Conservation (phyloP, 1,139 yeast species). For the Kodamaea fungicola region DNA sequence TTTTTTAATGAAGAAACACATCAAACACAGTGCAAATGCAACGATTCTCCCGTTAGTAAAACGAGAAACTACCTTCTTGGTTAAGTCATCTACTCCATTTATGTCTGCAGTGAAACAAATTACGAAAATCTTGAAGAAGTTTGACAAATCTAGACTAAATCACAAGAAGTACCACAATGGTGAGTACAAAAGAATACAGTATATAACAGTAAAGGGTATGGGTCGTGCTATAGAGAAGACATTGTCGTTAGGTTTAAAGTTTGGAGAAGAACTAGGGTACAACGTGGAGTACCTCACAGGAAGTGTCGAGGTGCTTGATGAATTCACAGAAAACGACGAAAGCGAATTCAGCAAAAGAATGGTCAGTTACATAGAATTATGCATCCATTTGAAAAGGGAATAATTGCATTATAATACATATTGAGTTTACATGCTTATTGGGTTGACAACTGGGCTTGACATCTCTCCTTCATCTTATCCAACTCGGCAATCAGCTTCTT, state of each 20-base stretch:
- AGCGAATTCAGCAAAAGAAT: slow-evolving; percentile 45
- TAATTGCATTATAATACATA: slow-evolving; percentile 1
- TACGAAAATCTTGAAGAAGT: slow-evolving; percentile 41
- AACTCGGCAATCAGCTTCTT: slow-evolving; percentile 49
- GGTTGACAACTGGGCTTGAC: slow-evolving; percentile 18
- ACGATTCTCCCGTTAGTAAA: slow-evolving; percentile 29
- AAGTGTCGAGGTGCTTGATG: slow-evolving; percentile 62
- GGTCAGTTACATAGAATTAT: slow-evolving; percentile 58
- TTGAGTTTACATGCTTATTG: background rate
- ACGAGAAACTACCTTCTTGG: slow-evolving; percentile 47
- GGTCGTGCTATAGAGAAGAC: slow-evolving; percentile 61
- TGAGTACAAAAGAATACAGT: slow-evolving; percentile 36
- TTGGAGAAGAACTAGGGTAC: slow-evolving; percentile 42
- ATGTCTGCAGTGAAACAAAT: slow-evolving; percentile 60
- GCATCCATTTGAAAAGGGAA: slow-evolving; percentile 40
- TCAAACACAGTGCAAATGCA: slow-evolving; percentile 46
- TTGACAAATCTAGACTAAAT: slow-evolving; percentile 26
- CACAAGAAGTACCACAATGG: slow-evolving; percentile 36
- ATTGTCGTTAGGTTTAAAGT: slow-evolving; percentile 49
- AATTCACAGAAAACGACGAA: slow-evolving; percentile 30
- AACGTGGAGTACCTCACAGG: slow-evolving; percentile 55
- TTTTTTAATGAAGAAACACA: slow-evolving; percentile 19
- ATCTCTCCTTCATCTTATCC: slow-evolving; percentile 36
- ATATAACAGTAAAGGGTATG: slow-evolving; percentile 61
- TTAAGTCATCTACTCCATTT: slow-evolving; percentile 60